These are phyloP conservation scores for Penicillium pancosmium DNA, from an alignment of 495 filamentous ascomycete genomes.

Conservation along the genomic window DNA sequence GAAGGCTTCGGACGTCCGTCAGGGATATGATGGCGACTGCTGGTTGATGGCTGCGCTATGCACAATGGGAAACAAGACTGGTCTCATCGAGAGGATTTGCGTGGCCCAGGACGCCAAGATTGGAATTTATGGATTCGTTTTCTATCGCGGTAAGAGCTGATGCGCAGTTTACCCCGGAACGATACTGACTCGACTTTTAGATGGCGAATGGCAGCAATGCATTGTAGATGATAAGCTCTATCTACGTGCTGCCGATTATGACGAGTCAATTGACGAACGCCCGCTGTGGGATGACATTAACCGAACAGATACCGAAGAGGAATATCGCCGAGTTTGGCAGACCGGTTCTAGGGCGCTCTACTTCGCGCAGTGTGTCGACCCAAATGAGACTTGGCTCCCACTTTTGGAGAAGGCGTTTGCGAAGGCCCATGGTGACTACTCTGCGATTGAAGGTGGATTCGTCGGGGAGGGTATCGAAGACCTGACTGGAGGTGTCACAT, in stretches of 20 bases:
- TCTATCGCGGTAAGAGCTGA: conserved; percentile 67
- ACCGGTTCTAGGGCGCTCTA: conserved; percentile 77
- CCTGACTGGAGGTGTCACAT: conserved; percentile 88
- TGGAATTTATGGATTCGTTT: conserved; percentile 94
- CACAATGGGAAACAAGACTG: conserved; percentile 78
- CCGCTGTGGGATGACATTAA: conserved; percentile 72
- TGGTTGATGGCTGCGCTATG: conserved; percentile 90
- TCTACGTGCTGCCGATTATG: conserved; percentile 79
- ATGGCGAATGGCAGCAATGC: conserved; percentile 89
- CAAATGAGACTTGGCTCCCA: conserved; percentile 93
- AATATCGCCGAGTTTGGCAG: conserved; percentile 75
- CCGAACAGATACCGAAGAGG: conserved; percentile 72
- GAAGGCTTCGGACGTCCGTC: conserved; percentile 78
- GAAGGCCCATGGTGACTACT: conserved; percentile 89
- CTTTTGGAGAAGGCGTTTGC: conserved; percentile 95
- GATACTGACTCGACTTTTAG: conserved; percentile 36
- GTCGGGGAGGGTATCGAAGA: conserved; percentile 91
- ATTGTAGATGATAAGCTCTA: conserved; percentile 89
- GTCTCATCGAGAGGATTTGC: conserved; percentile 79
- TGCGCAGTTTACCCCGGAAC: not conserved
- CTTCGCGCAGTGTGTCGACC: conserved; percentile 82
- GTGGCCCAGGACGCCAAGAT: conserved; percentile 78
- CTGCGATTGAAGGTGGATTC: conserved; percentile 81
- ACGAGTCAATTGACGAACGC: conserved; percentile 69
- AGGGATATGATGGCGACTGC: conserved; percentile 83